These are phyloP conservation scores for Otatea glauca DNA, from an alignment of 176 grass and related monocot genomes.

Conservation along the genomic window DNA sequence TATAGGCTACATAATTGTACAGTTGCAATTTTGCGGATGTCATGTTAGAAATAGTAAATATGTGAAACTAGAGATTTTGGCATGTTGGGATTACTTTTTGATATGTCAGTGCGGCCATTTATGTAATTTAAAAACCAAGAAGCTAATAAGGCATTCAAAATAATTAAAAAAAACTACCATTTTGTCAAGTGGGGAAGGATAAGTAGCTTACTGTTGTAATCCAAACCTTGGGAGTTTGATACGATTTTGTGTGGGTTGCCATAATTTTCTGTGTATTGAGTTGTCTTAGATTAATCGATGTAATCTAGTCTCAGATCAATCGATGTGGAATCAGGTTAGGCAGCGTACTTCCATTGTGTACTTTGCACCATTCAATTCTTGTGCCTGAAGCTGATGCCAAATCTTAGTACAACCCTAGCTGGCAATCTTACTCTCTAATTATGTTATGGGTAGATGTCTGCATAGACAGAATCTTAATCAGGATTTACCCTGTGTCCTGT, in stretches of 20 bases:
- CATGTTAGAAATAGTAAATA: constrained; percentile 33
- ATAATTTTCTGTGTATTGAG: neutral
- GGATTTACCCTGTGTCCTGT: neutral
- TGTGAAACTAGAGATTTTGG: constrained; percentile 24
- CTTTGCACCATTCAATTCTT: neutral
- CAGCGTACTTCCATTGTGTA: neutral
- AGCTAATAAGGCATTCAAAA: neutral
- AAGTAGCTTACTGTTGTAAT: constrained; percentile 1
- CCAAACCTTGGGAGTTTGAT: neutral
- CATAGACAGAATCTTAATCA: neutral
- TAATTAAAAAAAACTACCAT: neutral
- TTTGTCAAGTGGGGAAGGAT: neutral
- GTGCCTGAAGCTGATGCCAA: neutral
- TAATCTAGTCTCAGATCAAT: neutral
- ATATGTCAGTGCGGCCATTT: constrained; percentile 9
- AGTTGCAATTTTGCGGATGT: constrained; percentile 44
- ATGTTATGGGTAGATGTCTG: neutral
- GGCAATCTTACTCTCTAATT: neutral
- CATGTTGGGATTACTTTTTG: constrained; percentile 3
- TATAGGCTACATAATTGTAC: constrained; percentile 20
- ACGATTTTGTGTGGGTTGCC: neutral
- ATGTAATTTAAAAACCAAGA: neutral
- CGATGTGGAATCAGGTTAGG: neutral
- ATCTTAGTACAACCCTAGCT: neutral
- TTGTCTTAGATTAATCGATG: neutral